Conservation (phyloP, 352 stramenopile species). For the Phytophthora uliginosa region DNA sequence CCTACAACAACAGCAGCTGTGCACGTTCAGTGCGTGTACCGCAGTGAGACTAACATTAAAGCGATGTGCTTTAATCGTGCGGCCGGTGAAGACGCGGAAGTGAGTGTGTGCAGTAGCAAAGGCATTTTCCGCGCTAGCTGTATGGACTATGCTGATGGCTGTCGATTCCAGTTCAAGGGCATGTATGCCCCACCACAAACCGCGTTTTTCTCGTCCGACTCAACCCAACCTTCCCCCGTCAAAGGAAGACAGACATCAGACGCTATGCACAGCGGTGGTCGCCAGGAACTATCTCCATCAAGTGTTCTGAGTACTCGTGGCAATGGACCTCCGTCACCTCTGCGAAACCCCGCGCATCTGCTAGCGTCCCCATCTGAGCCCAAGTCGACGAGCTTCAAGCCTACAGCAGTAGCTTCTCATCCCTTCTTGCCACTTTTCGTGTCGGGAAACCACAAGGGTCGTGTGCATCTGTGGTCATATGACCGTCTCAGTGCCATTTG, state of each 20-base stretch:
- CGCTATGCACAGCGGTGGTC: conserved; percentile 20
- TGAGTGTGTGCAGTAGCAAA: conserved; percentile 83
- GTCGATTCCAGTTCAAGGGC: conserved; percentile 86
- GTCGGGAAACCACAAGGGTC: conserved; percentile 84
- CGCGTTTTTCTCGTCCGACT: conserved; percentile 46
- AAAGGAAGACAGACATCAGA: conserved; percentile 35
- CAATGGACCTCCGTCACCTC: conserved; percentile 31
- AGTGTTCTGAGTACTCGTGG: conserved; percentile 31
- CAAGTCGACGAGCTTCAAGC: conserved; percentile 81
- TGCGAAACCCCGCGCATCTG: conserved; percentile 42
- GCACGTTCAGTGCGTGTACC: conserved; percentile 76
- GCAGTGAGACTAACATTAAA: conserved; percentile 87
- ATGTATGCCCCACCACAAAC: conserved; percentile 73
- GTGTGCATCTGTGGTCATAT: conserved; percentile 87
- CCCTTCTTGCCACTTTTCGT: conserved; percentile 85
- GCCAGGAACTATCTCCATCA: conserved; percentile 33
- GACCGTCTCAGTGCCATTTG: conserved; percentile 80
- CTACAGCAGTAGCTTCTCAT: conserved; percentile 77
- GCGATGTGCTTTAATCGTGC: conserved; percentile 85
- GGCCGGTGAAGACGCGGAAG: conserved; percentile 59
- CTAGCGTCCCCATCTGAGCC: conserved; percentile 42
- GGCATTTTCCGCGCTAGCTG: conserved; percentile 74
- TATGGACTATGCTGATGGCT: conserved; percentile 76
- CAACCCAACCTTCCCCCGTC: conserved; percentile 26
- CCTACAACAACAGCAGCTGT: conserved; percentile 41